These are phyloP conservation scores for Lachancea thermotolerans DNA, from an alignment of 805 yeast genomes.

Conservation along the genomic window DNA sequence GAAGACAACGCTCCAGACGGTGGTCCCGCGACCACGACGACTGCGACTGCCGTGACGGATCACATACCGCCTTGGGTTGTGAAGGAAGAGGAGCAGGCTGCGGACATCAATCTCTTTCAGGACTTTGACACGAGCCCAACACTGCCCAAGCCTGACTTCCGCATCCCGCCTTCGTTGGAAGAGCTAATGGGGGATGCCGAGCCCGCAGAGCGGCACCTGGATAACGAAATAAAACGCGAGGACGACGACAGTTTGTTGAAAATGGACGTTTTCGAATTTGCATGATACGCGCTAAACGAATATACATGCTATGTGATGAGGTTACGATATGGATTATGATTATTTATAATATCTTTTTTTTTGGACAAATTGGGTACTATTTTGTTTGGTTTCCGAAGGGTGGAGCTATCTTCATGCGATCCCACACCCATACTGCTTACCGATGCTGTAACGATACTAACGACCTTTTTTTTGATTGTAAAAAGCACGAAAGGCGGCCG, in stretches of 20 bases:
- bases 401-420: no score
- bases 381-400: no score
- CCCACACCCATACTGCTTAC: no score
- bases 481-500: no score
- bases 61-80: conserved; percentile 4
- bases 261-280: conserved; percentile 15
- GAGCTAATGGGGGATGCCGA: conserved; percentile 31
- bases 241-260: conserved; percentile 16
- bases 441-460: no score
- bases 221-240: conserved; percentile 10
- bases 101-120: conserved; percentile 1
- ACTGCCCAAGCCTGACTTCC: conserved; percentile 6
- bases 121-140: neutral
- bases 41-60: neutral
- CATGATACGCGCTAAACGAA: conserved; percentile 6
- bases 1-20: conserved; percentile 7
- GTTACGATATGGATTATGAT: conserved; percentile 6
- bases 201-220: neutral
- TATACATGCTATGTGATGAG: conserved; percentile 1
- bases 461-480: no score
- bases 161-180: conserved; percentile 29
- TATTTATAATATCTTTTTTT: neutral
- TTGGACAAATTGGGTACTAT: no score
- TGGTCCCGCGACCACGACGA: neutral
- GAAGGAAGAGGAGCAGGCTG: conserved; percentile 3